Percentiles rank a stretch among this genome's conserved stretches.
phyloP scores from a whole-genome alignment of 1,284 basidiomycete species.

The Vanrija sp. region DNA sequence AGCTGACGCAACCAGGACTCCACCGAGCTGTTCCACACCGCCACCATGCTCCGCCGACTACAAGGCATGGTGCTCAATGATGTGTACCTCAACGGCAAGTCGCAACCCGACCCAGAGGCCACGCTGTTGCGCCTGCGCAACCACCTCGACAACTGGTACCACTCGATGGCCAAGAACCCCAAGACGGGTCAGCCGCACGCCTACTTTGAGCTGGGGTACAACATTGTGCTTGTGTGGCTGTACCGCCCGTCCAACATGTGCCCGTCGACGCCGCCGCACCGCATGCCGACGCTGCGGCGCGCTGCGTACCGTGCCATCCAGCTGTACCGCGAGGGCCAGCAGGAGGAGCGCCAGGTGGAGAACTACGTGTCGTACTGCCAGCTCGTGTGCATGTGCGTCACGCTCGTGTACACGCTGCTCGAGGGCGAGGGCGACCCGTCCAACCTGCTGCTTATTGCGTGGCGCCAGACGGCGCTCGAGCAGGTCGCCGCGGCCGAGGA shows the following conservation, averaged over 20 bases:
- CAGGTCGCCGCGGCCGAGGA: neutral
- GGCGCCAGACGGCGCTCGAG: neutral
- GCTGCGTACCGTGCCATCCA: constrained; percentile 3
- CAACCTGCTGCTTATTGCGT: neutral
- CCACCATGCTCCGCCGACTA: constrained; percentile 1
- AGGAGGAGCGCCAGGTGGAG: neutral
- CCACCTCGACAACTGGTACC: constrained; percentile 7
- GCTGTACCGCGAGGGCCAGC: constrained; percentile 1
- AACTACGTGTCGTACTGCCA: neutral
- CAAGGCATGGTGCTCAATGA: constrained; percentile 7
- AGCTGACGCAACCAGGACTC: too few species aligned
- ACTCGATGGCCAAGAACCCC: neutral
- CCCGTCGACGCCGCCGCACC: neutral
- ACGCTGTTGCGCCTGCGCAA: constrained; percentile 1
- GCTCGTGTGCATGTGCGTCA: neutral
- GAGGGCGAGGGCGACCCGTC: neutral
- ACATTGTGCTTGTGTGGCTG: neutral
- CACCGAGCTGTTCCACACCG: too few species aligned
- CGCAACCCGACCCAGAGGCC: neutral
- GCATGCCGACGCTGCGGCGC: neutral
- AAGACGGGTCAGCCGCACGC: neutral
- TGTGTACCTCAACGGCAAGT: neutral
- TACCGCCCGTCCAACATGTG: neutral
- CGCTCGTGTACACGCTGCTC: neutral
- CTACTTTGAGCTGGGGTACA: neutral